These are phyloP conservation scores for Arxiozyma telluris DNA, from an alignment of 1,139 yeast genomes.

Conservation along the genomic window DNA sequence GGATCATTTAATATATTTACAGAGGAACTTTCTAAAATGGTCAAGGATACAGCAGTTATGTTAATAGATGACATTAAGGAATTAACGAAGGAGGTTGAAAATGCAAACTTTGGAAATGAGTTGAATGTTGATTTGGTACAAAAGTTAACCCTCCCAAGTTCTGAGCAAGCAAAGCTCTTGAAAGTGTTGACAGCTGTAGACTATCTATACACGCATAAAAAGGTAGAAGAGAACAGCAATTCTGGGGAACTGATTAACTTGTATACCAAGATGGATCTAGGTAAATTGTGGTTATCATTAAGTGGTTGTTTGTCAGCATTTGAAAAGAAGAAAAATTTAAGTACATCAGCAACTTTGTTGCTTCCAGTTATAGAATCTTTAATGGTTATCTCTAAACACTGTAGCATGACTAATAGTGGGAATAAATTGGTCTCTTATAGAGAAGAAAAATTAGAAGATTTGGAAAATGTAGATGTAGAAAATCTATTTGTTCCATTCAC, in stretches of 20 bases:
- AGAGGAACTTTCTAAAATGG: conserved; percentile 56
- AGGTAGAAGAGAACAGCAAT: conserved; percentile 24
- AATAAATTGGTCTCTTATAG: conserved; percentile 36
- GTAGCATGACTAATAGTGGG: conserved; percentile 49
- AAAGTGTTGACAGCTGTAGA: conserved; percentile 85
- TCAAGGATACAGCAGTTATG: conserved; percentile 49
- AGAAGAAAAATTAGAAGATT: conserved; percentile 56
- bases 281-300: conserved; percentile 78
- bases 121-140: conserved; percentile 47
- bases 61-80: conserved; percentile 50
- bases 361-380: conserved; percentile 84
- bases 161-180: conserved; percentile 80
- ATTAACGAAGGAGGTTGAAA: conserved; percentile 41
- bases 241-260: conserved; percentile 41
- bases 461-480: conserved; percentile 69
- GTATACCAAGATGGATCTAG: conserved; percentile 61
- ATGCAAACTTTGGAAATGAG: conserved; percentile 36
- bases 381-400: conserved; percentile 92
- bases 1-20: conserved; percentile 62
- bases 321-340: conserved; percentile 34
- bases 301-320: conserved; percentile 60
- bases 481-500: conserved; percentile 79
- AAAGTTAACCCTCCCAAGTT: conserved; percentile 69
- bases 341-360: conserved; percentile 70
- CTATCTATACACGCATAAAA: conserved; percentile 46